Conservation (phyloP, 805 yeast species). For the Starmerella bombicola region DNA sequence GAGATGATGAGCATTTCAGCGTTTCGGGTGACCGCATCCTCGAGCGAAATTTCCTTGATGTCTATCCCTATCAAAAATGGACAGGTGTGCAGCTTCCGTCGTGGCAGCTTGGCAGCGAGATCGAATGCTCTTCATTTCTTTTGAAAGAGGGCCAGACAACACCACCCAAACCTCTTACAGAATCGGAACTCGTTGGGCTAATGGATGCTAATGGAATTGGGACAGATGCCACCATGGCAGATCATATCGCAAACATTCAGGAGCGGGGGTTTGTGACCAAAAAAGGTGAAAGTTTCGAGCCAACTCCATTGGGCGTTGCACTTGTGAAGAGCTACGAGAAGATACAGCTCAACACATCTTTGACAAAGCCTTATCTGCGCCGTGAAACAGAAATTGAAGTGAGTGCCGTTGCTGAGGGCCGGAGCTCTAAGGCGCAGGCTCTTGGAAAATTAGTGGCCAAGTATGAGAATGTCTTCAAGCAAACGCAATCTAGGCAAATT, state of each 20-base stretch:
- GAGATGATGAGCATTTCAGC: conserved; percentile 52
- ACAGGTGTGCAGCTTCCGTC: conserved; percentile 48
- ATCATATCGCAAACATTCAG: conserved; percentile 76
- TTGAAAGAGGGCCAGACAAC: conserved; percentile 64
- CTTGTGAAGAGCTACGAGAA: conserved; percentile 78
- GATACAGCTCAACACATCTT: conserved; percentile 59
- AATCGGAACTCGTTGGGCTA: conserved; percentile 75
- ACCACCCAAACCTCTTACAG: conserved; percentile 78
- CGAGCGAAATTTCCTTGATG: conserved; percentile 65
- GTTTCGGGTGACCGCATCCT: conserved; percentile 64
- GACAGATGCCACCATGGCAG: conserved; percentile 98
- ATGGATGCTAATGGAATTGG: conserved; percentile 98
- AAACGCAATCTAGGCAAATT: conserved; percentile 4
- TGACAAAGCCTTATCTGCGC: conserved; percentile 82
- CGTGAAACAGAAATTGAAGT: conserved; percentile 59
- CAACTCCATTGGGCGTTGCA: conserved; percentile 75
- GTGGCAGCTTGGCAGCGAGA: conserved; percentile 43
- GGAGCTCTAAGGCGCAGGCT: conserved; percentile 32
- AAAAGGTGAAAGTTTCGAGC: conserved; percentile 37
- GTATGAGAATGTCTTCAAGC: conserved; percentile 20
- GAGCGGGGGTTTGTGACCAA: conserved; percentile 53
- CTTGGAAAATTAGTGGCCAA: conserved; percentile 14
- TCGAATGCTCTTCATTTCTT: conserved; percentile 44
- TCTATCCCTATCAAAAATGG: conserved; percentile 75
- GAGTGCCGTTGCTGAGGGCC: conserved; percentile 57